Percentiles rank a stretch among this genome's conserved stretches.
These are phyloP conservation scores for Melanogaster broomeanus DNA, from an alignment of 768 basidiomycete genomes.

Conservation along the genomic window DNA sequence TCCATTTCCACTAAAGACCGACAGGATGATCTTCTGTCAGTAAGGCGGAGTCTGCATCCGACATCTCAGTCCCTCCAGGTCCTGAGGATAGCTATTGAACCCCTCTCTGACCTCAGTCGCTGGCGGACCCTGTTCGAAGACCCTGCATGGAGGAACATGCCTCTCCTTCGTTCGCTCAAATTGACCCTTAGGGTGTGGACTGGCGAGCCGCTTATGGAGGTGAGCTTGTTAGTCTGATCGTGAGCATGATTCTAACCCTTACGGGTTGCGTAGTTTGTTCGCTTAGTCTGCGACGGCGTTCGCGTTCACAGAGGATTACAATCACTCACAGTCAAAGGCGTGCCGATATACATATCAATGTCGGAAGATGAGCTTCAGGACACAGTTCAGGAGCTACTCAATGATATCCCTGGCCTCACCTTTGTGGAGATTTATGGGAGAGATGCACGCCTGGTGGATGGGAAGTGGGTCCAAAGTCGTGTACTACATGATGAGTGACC, in stretches of 20 bases:
- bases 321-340: neutral
- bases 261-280: neutral
- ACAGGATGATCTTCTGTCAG: too few species aligned
- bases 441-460: neutral
- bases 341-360: too few species aligned
- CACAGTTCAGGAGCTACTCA: slow-evolving; percentile 1
- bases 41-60: too few species aligned
- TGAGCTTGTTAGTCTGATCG: too few species aligned
- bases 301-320: neutral
- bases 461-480: neutral
- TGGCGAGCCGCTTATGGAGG: too few species aligned
- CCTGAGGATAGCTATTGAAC: too few species aligned
- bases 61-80: too few species aligned
- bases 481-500: too few species aligned
- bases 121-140: neutral
- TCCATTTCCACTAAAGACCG: too few species aligned
- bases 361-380: neutral
- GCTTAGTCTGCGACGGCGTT: neutral
- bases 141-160: neutral
- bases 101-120: too few species aligned
- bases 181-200: neutral
- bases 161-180: slow-evolving; percentile 10
- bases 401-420: neutral
- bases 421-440: neutral
- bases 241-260: neutral